phyloP scores from a whole-genome alignment of 345 rosid species.

The Eucalyptus decipiens region DNA sequence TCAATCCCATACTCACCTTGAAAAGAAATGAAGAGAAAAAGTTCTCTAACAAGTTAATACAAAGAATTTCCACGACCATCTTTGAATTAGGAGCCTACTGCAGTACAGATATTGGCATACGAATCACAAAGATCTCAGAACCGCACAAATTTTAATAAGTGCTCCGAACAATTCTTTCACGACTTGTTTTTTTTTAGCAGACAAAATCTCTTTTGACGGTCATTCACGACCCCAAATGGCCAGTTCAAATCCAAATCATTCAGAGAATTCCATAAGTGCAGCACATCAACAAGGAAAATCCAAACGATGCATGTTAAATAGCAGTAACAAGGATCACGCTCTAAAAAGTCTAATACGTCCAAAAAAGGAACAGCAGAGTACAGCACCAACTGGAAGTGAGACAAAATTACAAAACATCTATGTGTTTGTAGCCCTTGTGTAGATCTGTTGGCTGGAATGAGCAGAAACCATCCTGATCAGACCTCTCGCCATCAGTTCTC shows the following conservation, averaged over 20 bases:
- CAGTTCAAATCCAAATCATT: not conserved
- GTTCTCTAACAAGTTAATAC: not conserved
- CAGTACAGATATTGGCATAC: not conserved
- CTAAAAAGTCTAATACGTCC: not conserved
- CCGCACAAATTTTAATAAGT: not conserved
- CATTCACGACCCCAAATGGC: not conserved
- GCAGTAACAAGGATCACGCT: not conserved
- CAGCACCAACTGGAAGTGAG: not conserved
- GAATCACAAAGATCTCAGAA: not conserved
- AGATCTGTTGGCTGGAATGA: constrained; percentile 81
- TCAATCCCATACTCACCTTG: not conserved
- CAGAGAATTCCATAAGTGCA: not conserved
- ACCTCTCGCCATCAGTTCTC: constrained; percentile 79
- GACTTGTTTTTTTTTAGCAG: not conserved
- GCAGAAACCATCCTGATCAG: constrained; percentile 65
- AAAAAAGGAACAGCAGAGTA: not conserved
- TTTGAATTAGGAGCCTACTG: not conserved
- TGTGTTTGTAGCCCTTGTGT: constrained; percentile 75
- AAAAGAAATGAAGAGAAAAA: not conserved
- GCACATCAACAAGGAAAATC: not conserved
- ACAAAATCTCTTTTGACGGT: not conserved
- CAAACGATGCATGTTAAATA: not conserved
- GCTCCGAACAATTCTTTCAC: not conserved
- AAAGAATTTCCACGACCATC: not conserved
- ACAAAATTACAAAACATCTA: not conserved